Conservation (phyloP, 2,329 filamentous ascomycete genomes). For the Rhytidhysteron rufulum region DNA sequence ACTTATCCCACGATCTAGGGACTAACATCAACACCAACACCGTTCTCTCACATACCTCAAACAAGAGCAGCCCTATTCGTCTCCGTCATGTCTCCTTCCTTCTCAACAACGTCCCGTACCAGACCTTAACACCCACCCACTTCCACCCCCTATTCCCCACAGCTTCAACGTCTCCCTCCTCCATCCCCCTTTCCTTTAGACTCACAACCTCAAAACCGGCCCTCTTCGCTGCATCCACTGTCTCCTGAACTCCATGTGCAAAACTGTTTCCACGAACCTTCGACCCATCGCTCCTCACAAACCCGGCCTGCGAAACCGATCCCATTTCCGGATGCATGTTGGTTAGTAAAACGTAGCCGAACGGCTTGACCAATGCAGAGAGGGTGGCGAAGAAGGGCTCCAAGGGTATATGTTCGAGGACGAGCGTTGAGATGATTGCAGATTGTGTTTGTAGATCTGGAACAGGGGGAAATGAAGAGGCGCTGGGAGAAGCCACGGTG, state of each 20-base stretch:
- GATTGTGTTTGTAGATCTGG: constrained; percentile 27
- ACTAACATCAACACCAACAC: no score
- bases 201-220: constrained; percentile 27
- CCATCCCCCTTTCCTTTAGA: constrained; percentile 27
- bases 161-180: constrained; percentile 23
- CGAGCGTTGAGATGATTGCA: constrained; percentile 57
- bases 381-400: constrained; percentile 48
- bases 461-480: constrained; percentile 21
- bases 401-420: constrained; percentile 61
- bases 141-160: constrained; percentile 35
- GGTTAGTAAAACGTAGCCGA: constrained; percentile 56
- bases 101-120: constrained; percentile 37
- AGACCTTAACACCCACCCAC: constrained; percentile 39
- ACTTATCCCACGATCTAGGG: no score
- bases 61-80: no score
- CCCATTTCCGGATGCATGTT: constrained; percentile 69
- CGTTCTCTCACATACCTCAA: no score
- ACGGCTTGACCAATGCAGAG: constrained; percentile 38
- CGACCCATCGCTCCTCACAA: constrained; percentile 48
- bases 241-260: constrained; percentile 51
- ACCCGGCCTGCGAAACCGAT: constrained; percentile 56
- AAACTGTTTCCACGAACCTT: constrained; percentile 61
- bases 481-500: constrained; percentile 8
- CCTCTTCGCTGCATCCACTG: constrained; percentile 45
- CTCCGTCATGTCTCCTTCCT: constrained; percentile 4